Evolutionary conservation across 495 filamentous ascomycete species (phyloP).

Genomic region (Umbilicaria muhlenbergii): DNA sequence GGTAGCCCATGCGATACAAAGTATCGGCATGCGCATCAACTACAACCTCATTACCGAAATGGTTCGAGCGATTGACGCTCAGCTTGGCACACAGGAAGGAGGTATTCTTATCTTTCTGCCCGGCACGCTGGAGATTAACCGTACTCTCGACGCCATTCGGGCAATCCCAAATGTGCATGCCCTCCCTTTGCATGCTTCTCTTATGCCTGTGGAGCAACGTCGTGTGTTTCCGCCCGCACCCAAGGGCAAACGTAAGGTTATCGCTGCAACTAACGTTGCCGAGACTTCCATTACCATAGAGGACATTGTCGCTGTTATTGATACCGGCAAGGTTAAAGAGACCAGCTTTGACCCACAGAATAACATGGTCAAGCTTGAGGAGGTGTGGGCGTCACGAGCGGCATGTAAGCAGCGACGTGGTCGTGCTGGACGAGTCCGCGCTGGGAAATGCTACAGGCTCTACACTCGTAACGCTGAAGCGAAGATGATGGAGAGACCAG

Average conservation of each 20-base stretch:
- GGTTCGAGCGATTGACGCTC: constrained; percentile 62
- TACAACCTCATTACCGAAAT: constrained; percentile 75
- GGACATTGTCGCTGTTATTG: constrained; percentile 92
- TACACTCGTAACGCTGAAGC: constrained; percentile 73
- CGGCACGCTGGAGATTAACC: constrained; percentile 70
- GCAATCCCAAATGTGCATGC: constrained; percentile 56
- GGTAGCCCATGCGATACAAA: constrained; percentile 53
- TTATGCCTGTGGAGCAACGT: constrained; percentile 72
- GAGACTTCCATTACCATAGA: constrained; percentile 98
- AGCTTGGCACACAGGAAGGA: constrained; percentile 52
- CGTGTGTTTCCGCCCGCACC: constrained; percentile 71
- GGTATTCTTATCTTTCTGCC: constrained; percentile 92
- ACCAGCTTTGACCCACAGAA: constrained; percentile 84
- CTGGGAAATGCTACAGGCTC: constrained; percentile 87
- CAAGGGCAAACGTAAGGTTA: constrained; percentile 69
- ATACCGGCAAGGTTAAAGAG: constrained; percentile 89
- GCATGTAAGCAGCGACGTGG: constrained; percentile 96
- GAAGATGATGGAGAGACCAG: constrained; percentile 79
- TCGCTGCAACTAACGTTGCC: constrained; percentile 90
- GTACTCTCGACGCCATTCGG: constrained; percentile 56
- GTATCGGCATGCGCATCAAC: constrained; percentile 75
- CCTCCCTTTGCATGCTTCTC: constrained; percentile 82
- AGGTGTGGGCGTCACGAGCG: constrained; percentile 88
- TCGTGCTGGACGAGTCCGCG: constrained; percentile 80
- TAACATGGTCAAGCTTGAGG: constrained; percentile 86